Percentiles rank a stretch among this genome's conserved stretches.
Conservation (phyloP, 805 yeast species). For the Spathaspora passalidarum region DNA sequence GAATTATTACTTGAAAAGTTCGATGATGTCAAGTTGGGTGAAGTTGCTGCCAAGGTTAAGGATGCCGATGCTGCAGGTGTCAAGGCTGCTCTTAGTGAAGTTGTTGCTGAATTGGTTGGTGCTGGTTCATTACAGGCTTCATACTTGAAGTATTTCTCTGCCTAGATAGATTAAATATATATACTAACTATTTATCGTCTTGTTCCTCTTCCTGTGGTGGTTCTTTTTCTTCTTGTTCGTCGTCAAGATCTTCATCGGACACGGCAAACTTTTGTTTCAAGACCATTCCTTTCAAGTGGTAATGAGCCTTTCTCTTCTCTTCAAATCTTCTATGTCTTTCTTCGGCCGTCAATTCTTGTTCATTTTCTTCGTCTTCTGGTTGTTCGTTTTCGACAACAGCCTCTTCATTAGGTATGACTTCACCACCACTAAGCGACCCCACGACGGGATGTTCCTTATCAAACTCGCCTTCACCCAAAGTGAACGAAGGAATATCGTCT, state of each 20-base stretch:
- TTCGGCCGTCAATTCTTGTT: conserved; percentile 44
- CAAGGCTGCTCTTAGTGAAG: conserved; percentile 57
- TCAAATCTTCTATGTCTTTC: conserved; percentile 69
- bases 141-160: conserved; percentile 50
- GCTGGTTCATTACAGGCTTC: conserved; percentile 54
- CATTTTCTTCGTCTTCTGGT: conserved; percentile 38
- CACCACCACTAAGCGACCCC: conserved; percentile 41
- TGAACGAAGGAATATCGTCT: conserved; percentile 48
- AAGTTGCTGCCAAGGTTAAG: conserved; percentile 65
- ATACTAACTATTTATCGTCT: not conserved
- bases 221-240: conserved; percentile 7
- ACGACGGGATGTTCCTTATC: conserved; percentile 24
- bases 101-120: conserved; percentile 50
- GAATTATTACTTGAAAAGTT: conserved; percentile 75
- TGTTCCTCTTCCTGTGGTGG: not conserved
- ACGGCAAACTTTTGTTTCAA: conserved; percentile 33
- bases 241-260: conserved; percentile 23
- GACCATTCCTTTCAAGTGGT: conserved; percentile 55
- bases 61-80: conserved; percentile 54
- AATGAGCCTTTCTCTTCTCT: conserved; percentile 76
- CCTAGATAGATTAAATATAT: not conserved
- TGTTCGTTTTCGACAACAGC: conserved; percentile 28
- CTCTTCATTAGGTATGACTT: conserved; percentile 24
- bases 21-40: conserved; percentile 74
- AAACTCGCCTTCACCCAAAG: conserved; percentile 56